phyloP scores from a whole-genome alignment of 2,329 filamentous ascomycete species.

The Penicillium sp. region DNA sequence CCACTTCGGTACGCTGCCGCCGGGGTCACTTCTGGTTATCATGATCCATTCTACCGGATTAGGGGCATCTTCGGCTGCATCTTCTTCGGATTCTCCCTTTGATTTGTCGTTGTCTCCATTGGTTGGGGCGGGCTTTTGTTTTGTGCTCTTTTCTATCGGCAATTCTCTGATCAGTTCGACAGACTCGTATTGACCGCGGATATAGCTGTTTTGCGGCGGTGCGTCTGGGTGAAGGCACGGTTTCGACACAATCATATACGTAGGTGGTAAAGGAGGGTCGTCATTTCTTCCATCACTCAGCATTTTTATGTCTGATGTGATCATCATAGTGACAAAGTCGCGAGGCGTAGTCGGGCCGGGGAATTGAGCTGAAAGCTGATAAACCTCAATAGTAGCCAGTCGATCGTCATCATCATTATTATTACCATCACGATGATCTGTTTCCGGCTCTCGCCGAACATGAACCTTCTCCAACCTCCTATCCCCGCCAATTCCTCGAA shows the following conservation, averaged over 20 bases:
- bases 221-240: conserved; percentile 75
- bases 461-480: conserved; percentile 62
- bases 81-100: conserved; percentile 21
- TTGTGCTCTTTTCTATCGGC: neutral
- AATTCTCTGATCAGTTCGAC: conserved; percentile 88
- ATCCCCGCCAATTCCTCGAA: conserved; percentile 83
- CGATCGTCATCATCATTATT: conserved; percentile 3
- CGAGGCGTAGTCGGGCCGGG: conserved; percentile 81
- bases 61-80: conserved; percentile 31
- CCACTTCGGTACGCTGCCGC: conserved; percentile 81
- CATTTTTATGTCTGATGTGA: conserved; percentile 54
- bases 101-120: neutral
- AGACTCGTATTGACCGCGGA: conserved; percentile 83
- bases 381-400: conserved; percentile 54
- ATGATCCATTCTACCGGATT: conserved; percentile 86
- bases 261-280: conserved; percentile 48
- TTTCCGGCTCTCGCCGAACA: conserved; percentile 34
- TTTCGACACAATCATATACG: conserved; percentile 84
- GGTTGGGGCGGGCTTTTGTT: neutral
- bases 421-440: neutral
- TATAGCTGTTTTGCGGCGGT: conserved; percentile 65
- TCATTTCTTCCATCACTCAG: conserved; percentile 30
- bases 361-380: conserved; percentile 82
- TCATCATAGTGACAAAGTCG: conserved; percentile 78
- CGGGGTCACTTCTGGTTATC: conserved; percentile 84